These are phyloP conservation scores for Phlebopus sp. DNA, from an alignment of 1,284 basidiomycete species.

Conservation along the genomic window DNA sequence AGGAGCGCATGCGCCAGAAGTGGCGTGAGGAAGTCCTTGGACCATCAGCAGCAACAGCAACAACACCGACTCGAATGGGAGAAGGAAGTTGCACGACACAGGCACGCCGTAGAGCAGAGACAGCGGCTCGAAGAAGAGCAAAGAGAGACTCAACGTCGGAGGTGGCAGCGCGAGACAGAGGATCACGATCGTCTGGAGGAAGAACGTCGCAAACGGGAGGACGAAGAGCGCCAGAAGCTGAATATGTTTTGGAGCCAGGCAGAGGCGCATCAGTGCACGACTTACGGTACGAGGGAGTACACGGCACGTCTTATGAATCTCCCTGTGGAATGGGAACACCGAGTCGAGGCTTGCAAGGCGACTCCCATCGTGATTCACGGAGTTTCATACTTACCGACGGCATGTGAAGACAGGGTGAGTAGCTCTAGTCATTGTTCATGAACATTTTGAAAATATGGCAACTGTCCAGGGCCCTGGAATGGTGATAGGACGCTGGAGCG, in stretches of 20 bases:
- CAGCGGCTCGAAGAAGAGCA: no score
- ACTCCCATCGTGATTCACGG: conserved; percentile 28
- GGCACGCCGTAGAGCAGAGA: neutral
- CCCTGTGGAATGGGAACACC: conserved; percentile 13
- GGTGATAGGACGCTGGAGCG: conserved; percentile 23
- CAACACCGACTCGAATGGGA: conserved; percentile 8
- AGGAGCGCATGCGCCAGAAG: conserved; percentile 1
- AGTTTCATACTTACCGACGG: conserved; percentile 15
- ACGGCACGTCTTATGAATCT: conserved; percentile 23
- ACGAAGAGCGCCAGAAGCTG: conserved; percentile 19
- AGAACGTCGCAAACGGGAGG: conserved; percentile 12
- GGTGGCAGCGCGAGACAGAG: neutral
- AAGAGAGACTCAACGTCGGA: neutral
- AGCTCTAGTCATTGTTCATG: neutral
- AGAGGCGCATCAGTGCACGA: conserved; percentile 24
- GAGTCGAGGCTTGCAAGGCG: conserved; percentile 21
- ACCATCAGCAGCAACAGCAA: conserved; percentile 13
- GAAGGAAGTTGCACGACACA: conserved; percentile 4
- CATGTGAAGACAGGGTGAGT: conserved; percentile 26
- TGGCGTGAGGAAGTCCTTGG: conserved; percentile 6
- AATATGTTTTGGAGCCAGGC: conserved; percentile 19
- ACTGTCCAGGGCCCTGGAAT: conserved; percentile 17
- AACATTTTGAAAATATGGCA: neutral
- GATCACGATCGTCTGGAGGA: neutral
- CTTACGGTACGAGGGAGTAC: conserved; percentile 28